phyloP scores from a whole-genome alignment of 2,329 filamentous ascomycete genomes.

The Paradendryphiella salina region DNA sequence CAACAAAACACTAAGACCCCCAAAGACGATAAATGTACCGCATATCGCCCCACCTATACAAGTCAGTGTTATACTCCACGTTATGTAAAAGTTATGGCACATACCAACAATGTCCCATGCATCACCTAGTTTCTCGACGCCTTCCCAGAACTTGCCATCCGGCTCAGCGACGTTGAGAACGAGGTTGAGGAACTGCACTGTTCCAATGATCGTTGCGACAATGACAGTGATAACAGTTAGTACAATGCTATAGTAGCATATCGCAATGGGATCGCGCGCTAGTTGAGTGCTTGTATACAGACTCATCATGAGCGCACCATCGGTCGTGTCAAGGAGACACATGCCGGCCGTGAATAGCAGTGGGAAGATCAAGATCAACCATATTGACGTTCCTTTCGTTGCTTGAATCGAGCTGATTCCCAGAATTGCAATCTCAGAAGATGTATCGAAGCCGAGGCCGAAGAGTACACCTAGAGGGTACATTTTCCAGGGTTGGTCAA shows the following conservation, averaged over 20 bases:
- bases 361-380: constrained; percentile 92
- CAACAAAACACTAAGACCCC: constrained; percentile 69
- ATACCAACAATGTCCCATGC: constrained; percentile 45
- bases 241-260: constrained; percentile 91
- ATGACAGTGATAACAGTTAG: constrained; percentile 81
- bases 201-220: constrained; percentile 82
- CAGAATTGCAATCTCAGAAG: constrained; percentile 87
- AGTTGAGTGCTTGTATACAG: constrained; percentile 82
- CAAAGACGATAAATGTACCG: constrained; percentile 78
- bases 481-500: constrained; percentile 87
- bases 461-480: constrained; percentile 84
- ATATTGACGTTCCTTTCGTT: constrained; percentile 82
- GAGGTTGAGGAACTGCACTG: constrained; percentile 80
- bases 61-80: constrained; percentile 1
- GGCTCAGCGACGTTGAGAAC: constrained; percentile 75
- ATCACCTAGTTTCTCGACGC: constrained; percentile 62
- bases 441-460: constrained; percentile 92
- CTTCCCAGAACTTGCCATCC: constrained; percentile 84
- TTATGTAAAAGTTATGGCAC: constrained; percentile 45
- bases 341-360: constrained; percentile 90
- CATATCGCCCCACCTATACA: constrained; percentile 70
- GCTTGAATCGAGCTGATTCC: constrained; percentile 89
- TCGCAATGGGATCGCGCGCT: constrained; percentile 79
- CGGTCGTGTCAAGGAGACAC: constrained; percentile 90
- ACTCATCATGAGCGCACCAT: constrained; percentile 93